Base-by-base conservation (phyloP, 805 yeast species). In the Yamadazyma phyllophila region DNA sequence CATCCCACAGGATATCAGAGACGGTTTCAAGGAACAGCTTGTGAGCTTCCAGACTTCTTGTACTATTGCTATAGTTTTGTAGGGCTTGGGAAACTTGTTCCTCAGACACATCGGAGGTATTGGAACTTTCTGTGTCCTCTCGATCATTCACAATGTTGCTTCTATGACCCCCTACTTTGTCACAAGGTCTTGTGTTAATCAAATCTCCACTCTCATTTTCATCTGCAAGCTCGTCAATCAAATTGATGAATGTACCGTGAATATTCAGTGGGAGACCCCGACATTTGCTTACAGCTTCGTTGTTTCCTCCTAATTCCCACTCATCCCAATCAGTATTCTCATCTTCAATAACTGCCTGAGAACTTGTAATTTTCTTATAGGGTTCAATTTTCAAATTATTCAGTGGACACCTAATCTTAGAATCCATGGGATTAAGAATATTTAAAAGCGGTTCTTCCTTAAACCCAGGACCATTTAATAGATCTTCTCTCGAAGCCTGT, bases 1-100 rank as follows among this genome's bases (percentile, higher is more conserved):
- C 32, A 17, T 37, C 40, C 40, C 40, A 37, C 17, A 20, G 26
- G 11, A 26, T 7, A 26, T 37, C 40, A 26, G 14, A 37, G 14
- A 15, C 13, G 7, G 40, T 24, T 9, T 26, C 31, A 31, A 9
- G 24, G 12, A 37, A 37, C 12, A 26, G 26, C 8, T 37, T 31
- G 7, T 14, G 15, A 14, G 20, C 32, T 10, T 26, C 24, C 10
- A 37, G n/a, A 20, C 7, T 15, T 13, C 26, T 17, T 12, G 40
- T 32, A 15, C 36, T 32, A 10, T 32, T 8, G 6, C 16, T n/a
- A 8, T 32, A 32, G 36, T 32, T 15, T 32, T 32, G 17, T 32
- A 32, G 17, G 13, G 17, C 36, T 32, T 7, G 32, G 13, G 32
- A 29, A 29, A 29, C 13, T 20, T 20, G 24, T 20, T 20, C 24